Evolutionary conservation across 768 basidiomycete genomes (phyloP).

Genomic region (Coprinopsis cinerea): DNA sequence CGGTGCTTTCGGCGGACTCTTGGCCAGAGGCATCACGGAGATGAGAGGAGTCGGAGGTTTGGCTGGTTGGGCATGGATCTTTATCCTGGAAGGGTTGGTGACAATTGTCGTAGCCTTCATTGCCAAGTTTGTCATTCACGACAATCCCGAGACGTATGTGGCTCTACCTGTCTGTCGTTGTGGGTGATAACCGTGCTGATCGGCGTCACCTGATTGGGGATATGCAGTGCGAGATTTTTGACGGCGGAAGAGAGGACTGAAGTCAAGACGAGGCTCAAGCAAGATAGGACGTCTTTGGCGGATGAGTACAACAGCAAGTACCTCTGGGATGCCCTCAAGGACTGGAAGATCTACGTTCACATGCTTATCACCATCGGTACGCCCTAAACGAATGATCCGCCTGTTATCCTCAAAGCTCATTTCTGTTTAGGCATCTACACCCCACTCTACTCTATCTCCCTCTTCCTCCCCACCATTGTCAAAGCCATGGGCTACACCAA

Average conservation of each 20-base stretch:
- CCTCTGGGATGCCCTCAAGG: slow-evolving; percentile 21
- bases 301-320: slow-evolving; percentile 25
- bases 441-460: slow-evolving; percentile 26
- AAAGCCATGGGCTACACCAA: slow-evolving; percentile 25
- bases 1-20: slow-evolving; percentile 28
- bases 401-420: not conserved
- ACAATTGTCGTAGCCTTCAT: slow-evolving; percentile 22
- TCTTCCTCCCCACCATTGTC: slow-evolving; percentile 28
- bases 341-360: slow-evolving; percentile 31
- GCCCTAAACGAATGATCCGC: not conserved
- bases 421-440: slow-evolving; percentile 22
- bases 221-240: slow-evolving; percentile 22
- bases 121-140: slow-evolving; percentile 23
- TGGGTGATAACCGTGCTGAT: not conserved
- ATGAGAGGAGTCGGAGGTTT: slow-evolving; percentile 21
- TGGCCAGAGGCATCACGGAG: slow-evolving; percentile 24
- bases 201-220: not conserved
- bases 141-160: slow-evolving; percentile 25
- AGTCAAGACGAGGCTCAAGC: slow-evolving; percentile 21
- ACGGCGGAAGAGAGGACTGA: slow-evolving; percentile 24
- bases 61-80: slow-evolving; percentile 30
- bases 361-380: slow-evolving; percentile 28
- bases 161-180: not conserved
- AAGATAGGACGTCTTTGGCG: slow-evolving; percentile 22
- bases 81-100: slow-evolving; percentile 25